Evolutionary conservation across 768 basidiomycete species (phyloP).

Genomic region (Leccinum disarticulatum): DNA sequence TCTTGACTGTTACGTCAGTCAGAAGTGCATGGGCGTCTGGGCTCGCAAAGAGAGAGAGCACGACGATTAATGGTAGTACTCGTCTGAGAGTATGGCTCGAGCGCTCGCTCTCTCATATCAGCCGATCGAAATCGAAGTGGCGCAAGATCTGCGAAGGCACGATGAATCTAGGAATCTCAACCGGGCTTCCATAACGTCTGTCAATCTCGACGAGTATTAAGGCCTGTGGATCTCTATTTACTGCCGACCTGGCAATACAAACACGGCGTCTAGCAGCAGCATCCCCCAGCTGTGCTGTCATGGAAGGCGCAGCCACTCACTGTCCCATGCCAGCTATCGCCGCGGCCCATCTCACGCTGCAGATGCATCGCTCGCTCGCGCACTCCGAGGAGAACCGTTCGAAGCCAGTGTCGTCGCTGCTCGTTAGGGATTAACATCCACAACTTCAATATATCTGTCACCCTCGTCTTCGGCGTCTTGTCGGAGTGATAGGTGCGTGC

Average conservation of each 20-base stretch:
- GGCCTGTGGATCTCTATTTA: slow-evolving; percentile 23
- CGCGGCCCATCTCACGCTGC: slow-evolving; percentile 24
- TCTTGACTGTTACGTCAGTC: slow-evolving; percentile 9
- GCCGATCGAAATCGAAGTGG: slow-evolving; percentile 20
- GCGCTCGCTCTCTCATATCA: slow-evolving; percentile 4
- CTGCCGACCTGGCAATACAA: slow-evolving; percentile 3
- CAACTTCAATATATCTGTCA: slow-evolving; percentile 11
- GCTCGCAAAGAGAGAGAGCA: slow-evolving; percentile 3
- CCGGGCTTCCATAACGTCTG: slow-evolving; percentile 19
- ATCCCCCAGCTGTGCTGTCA: slow-evolving; percentile 10
- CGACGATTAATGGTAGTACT: not conserved
- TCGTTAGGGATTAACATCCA: slow-evolving; percentile 26
- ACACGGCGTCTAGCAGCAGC: slow-evolving; percentile 17
- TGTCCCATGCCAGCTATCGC: slow-evolving; percentile 19
- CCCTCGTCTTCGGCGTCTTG: slow-evolving; percentile 7
- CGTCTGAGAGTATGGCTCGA: not conserved
- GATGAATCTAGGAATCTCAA: slow-evolving; percentile 21
- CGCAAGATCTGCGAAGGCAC: slow-evolving; percentile 22
- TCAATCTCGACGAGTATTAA: slow-evolving; percentile 22
- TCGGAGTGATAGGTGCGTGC: slow-evolving; percentile 13
- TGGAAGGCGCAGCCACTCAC: slow-evolving; percentile 10
- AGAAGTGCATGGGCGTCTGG: not conserved
- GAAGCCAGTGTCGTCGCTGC: slow-evolving; percentile 4
- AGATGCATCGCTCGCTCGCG: slow-evolving; percentile 5
- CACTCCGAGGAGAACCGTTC: slow-evolving; percentile 28